These are phyloP conservation scores for Mycothermus thermophilus DNA, from an alignment of 495 filamentous ascomycete species.

Conservation along the genomic window DNA sequence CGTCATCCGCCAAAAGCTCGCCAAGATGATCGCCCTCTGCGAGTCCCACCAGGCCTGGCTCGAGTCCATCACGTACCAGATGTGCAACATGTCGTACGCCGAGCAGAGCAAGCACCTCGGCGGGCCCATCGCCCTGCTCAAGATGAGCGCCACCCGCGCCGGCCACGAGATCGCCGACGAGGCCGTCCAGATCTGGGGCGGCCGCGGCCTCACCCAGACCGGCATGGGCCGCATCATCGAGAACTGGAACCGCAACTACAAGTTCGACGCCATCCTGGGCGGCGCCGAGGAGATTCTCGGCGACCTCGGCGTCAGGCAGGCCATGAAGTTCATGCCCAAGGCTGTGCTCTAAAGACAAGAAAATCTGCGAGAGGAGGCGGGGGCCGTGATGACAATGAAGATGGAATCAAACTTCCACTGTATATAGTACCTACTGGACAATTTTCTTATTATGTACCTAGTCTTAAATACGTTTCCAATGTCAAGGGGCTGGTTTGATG, in stretches of 20 bases:
- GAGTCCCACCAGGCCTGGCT: slow-evolving; percentile 80
- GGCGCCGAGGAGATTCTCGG: slow-evolving; percentile 75
- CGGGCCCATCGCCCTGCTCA: slow-evolving; percentile 72
- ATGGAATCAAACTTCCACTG: no score
- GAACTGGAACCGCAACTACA: slow-evolving; percentile 72
- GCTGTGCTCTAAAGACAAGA: no score
- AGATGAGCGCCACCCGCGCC: slow-evolving; percentile 59
- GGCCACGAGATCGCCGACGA: slow-evolving; percentile 75
- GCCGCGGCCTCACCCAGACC: slow-evolving; percentile 62
- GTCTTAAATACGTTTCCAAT: no score
- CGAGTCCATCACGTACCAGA: slow-evolving; percentile 66
- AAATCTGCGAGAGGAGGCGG: no score
- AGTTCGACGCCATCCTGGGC: slow-evolving; percentile 79
- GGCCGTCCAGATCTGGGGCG: slow-evolving; percentile 76
- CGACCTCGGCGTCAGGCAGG: slow-evolving; percentile 71
- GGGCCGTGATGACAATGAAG: no score
- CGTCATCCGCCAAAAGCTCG: slow-evolving; percentile 77
- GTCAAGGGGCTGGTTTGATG: no score
- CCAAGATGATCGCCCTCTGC: slow-evolving; percentile 72
- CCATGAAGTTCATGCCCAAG: slow-evolving; percentile 71
- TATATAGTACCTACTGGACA: no score
- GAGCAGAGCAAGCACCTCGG: slow-evolving; percentile 63
- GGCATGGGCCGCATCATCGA: slow-evolving; percentile 76
- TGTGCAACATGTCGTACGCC: slow-evolving; percentile 72
- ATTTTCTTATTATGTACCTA: no score